A percentile compares a stretch with the other conserved stretches of the same genome.
Conservation (phyloP, 805 yeast genomes). For the Lipomyces sp. region DNA sequence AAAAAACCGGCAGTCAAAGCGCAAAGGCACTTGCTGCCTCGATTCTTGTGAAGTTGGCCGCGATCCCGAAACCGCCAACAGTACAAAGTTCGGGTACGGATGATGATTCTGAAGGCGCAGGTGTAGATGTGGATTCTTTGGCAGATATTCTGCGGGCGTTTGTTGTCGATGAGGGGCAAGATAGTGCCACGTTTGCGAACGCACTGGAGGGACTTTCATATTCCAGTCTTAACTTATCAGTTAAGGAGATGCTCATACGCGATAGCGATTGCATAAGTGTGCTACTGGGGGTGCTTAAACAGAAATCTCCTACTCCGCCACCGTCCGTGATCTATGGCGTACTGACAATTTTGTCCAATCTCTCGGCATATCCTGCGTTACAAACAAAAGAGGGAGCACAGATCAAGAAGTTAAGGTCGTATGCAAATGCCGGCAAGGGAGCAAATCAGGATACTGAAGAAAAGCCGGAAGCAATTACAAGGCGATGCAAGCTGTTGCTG, state of each 20-base stretch:
- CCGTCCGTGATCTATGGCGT: slow-evolving; percentile 45
- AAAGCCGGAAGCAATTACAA: slow-evolving; percentile 37
- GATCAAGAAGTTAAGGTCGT: slow-evolving; percentile 40
- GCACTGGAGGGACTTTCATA: slow-evolving; percentile 48
- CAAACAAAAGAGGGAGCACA: slow-evolving; percentile 43
- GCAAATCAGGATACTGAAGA: slow-evolving; percentile 35
- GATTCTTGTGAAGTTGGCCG: slow-evolving; percentile 44
- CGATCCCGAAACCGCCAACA: slow-evolving; percentile 40
- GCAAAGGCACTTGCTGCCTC: slow-evolving; percentile 44
- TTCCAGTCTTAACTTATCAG: slow-evolving; percentile 44
- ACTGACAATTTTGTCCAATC: slow-evolving; percentile 43
- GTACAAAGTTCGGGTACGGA: slow-evolving; percentile 25
- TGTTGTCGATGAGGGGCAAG: slow-evolving; percentile 26
- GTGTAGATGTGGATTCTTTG: slow-evolving; percentile 38
- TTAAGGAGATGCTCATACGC: slow-evolving; percentile 40
- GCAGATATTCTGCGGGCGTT: slow-evolving; percentile 43
- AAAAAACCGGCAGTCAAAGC: slow-evolving; percentile 27
- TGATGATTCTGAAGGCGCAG: slow-evolving; percentile 24
- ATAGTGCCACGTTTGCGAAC: slow-evolving; percentile 18
- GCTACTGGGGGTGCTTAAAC: slow-evolving; percentile 30
- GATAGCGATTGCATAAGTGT: slow-evolving; percentile 36
- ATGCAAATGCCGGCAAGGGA: slow-evolving; percentile 41
- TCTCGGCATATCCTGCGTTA: slow-evolving; percentile 45
- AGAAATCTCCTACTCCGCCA: slow-evolving; percentile 17
- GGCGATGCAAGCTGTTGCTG: slow-evolving; percentile 40